Conservation (phyloP, 2,329 filamentous ascomycete species). For the Leptodontidium sp. region DNA sequence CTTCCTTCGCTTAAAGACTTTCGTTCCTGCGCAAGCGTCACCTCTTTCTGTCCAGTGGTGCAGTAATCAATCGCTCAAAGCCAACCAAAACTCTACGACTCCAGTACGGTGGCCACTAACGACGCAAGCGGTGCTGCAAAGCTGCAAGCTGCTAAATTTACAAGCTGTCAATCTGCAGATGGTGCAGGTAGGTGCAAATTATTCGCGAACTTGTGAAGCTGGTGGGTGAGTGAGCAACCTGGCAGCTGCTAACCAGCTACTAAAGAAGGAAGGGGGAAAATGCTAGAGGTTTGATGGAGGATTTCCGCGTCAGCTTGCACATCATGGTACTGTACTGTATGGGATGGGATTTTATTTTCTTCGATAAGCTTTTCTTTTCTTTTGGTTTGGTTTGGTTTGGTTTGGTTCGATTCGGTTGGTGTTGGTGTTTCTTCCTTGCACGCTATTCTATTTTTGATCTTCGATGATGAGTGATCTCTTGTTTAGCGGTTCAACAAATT, state of each 20-base stretch:
- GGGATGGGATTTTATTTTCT: no score
- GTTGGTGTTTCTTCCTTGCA: no score
- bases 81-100: constrained; percentile 15
- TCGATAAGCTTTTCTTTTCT: no score
- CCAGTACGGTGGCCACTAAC: background rate
- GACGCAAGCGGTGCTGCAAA: background rate
- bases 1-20: background rate
- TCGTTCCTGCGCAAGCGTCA: constrained; percentile 25
- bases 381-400: no score
- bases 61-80: background rate
- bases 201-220: no score
- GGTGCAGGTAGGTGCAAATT: constrained; percentile 18
- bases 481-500: no score
- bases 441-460: no score
- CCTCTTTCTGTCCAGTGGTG: background rate
- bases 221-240: background rate
- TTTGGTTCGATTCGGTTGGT: no score
- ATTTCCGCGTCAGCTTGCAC: background rate
- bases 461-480: no score
- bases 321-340: no score
- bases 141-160: no score
- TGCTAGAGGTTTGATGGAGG: background rate
- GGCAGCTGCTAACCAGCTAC: background rate
- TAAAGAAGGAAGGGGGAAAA: no score
- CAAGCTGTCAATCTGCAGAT: background rate